Percentiles rank a stretch among this genome's conserved stretches.
phyloP scores from a whole-genome alignment of 208 protist species.

The Acanthamoeba culbertsoni region DNA sequence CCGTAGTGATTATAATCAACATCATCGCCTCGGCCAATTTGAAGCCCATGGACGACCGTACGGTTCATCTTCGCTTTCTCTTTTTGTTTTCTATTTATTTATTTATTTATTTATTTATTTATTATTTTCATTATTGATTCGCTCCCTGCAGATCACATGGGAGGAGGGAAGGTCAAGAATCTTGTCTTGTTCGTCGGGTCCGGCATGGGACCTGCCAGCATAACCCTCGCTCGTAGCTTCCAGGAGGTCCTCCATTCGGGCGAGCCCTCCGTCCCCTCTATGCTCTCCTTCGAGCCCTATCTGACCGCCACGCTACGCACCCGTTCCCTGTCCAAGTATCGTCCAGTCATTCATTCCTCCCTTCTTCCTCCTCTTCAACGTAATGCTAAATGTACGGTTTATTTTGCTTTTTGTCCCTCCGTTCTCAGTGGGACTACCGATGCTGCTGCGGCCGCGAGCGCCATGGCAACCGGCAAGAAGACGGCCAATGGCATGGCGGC shows the following conservation, averaged over 20 bases:
- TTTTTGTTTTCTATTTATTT: neutral
- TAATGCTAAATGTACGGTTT: too few relatives aligned
- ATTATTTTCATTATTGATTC: neutral
- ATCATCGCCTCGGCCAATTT: neutral
- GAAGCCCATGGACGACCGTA: neutral
- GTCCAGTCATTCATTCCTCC: neutral
- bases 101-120: neutral
- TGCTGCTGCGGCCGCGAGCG: neutral
- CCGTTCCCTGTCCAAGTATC: neutral
- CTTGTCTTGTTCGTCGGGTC: neutral
- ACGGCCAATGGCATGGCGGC: neutral
- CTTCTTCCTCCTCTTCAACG: neutral
- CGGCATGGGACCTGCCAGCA: neutral
- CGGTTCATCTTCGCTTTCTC: neutral
- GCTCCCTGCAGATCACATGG: neutral
- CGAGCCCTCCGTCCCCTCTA: neutral
- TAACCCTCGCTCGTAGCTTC: neutral
- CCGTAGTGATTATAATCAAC: neutral
- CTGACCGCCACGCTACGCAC: constrained; percentile 2
- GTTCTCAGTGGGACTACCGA: neutral
- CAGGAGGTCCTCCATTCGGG: neutral
- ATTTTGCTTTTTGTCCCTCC: neutral
- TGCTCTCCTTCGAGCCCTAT: neutral
- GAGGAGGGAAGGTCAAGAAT: neutral
- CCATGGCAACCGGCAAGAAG: constrained; percentile 17